Base-by-base conservation (phyloP, 2,329 filamentous ascomycete species). In the Stachybotrys elegans region DNA sequence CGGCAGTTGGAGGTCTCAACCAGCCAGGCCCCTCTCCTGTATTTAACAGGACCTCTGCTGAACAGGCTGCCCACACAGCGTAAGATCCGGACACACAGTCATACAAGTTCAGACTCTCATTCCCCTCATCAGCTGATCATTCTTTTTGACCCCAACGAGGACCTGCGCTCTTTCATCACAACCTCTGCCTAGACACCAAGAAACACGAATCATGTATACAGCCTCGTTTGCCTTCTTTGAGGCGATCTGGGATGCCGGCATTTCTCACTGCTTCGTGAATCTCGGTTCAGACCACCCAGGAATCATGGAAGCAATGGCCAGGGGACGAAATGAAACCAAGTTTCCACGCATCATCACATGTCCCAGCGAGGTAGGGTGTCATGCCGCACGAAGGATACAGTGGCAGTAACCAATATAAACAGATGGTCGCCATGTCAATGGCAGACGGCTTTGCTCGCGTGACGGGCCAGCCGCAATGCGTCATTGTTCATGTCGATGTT, bases 371-470 rank as follows among this genome's bases (percentile, higher is more conserved):
- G 84, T 86, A 69, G 13, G 50, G 55, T 49, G n/a, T n/a, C n/a
- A n/a, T n/a, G n/a, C n/a, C n/a, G n/a, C n/a, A n/a, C n/a, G n/a
- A n/a, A n/a, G n/a, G n/a, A n/a, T n/a, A n/a, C n/a, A n/a, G n/a
- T n/a, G n/a, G n/a, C n/a, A n/a, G n/a, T n/a, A n/a, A n/a, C n/a
- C n/a, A n/a, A n/a, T n/a, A n/a, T n/a, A n/a, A n/a, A n/a, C 36
- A 88, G 81, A 91, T 91, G 86, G 86, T 91, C 6, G 87, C 87
- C 21, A 76, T 92, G 55, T 91, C 86, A 46, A 88, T 89, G 83
- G 87, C 87, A 13, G 87, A 92, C 61, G 87, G 87, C 42, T 90
- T 87, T 57, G 86, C 87, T 29, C 76, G 85, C 22, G 63, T 87
- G 29, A 88, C 83, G 6, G 79, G 79, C 43, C 79, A 85, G 52